Evolutionary conservation across 2,329 filamentous ascomycete species (phyloP).

Genomic region (Atkinsonella hypoxylon): DNA sequence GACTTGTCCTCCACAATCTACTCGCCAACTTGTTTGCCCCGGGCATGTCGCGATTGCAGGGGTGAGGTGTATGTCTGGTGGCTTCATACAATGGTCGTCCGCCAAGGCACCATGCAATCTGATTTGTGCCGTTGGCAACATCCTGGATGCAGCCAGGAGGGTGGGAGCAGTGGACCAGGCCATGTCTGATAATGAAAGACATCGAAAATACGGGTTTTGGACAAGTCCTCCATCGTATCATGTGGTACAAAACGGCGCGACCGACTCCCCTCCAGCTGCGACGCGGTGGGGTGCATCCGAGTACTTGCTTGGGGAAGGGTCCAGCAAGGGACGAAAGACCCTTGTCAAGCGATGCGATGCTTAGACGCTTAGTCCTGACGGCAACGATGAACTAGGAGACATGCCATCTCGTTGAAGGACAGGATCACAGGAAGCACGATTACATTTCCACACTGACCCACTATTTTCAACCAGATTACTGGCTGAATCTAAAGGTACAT

Average conservation of each 20-base stretch:
- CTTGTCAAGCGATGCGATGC: not conserved
- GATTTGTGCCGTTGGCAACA: conserved; percentile 9
- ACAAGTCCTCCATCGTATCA: not conserved
- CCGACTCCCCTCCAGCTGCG: not conserved
- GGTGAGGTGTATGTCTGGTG: conserved; percentile 5
- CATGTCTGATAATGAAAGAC: not conserved
- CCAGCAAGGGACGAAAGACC: not conserved
- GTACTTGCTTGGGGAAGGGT: not conserved
- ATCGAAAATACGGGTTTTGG: not conserved
- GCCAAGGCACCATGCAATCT: conserved; percentile 3
- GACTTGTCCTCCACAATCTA: conserved; percentile 2
- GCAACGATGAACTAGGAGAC: too few relatives aligned
- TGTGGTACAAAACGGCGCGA: not conserved
- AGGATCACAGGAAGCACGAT: too few relatives aligned
- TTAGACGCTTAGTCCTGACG: too few relatives aligned
- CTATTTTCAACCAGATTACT: too few relatives aligned
- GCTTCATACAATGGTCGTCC: conserved; percentile 1
- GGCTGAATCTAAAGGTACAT: too few relatives aligned
- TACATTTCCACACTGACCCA: too few relatives aligned
- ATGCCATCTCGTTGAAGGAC: too few relatives aligned
- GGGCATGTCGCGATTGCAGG: conserved; percentile 2
- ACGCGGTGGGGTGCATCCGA: not conserved
- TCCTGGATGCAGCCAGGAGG: conserved; percentile 9
- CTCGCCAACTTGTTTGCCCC: not conserved
- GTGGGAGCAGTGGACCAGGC: not conserved